These are phyloP conservation scores for Termitomyces sp. DNA, from an alignment of 1,284 basidiomycete species.

Conservation along the genomic window DNA sequence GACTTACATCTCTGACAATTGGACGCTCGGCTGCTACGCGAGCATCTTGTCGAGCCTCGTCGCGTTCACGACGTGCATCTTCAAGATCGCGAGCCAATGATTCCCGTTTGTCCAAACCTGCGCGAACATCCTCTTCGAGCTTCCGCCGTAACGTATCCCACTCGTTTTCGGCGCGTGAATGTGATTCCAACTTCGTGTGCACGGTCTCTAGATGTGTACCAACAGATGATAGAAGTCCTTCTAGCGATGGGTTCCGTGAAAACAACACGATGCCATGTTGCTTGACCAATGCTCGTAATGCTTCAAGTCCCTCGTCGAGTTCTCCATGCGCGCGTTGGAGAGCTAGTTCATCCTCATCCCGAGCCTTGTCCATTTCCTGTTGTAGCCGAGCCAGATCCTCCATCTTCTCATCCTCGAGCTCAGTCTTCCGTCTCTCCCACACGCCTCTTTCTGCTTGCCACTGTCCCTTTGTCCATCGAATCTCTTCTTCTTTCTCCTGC, in stretches of 20 bases:
- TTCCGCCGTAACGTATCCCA: slow-evolving; percentile 39
- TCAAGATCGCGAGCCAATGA: slow-evolving; percentile 49
- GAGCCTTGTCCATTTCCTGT: slow-evolving; percentile 40
- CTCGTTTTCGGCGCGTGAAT: slow-evolving; percentile 42
- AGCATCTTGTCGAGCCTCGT: slow-evolving; percentile 44
- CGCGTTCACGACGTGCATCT: slow-evolving; percentile 47
- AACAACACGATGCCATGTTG: slow-evolving; percentile 49
- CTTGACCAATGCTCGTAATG: slow-evolving; percentile 45
- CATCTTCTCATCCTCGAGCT: slow-evolving; percentile 48
- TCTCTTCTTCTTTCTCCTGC: slow-evolving; percentile 44
- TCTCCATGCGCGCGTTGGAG: slow-evolving; percentile 39
- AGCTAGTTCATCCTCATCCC: slow-evolving; percentile 28
- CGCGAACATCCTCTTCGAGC: slow-evolving; percentile 47
- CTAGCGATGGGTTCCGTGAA: slow-evolving; percentile 46
- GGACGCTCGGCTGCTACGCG: slow-evolving; percentile 16
- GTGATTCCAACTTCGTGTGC: slow-evolving; percentile 43
- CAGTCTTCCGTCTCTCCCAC: slow-evolving; percentile 50
- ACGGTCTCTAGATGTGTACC: slow-evolving; percentile 52
- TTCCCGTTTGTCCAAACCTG: slow-evolving; percentile 43
- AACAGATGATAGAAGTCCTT: slow-evolving; percentile 46
- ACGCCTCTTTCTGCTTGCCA: slow-evolving; percentile 50
- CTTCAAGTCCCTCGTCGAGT: slow-evolving; percentile 42
- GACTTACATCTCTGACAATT: background rate
- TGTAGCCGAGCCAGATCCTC: slow-evolving; percentile 38
- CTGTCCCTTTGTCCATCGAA: slow-evolving; percentile 43